Base-by-base conservation (phyloP, 2,329 filamentous ascomycete genomes). In the Lachnellula suecica region DNA sequence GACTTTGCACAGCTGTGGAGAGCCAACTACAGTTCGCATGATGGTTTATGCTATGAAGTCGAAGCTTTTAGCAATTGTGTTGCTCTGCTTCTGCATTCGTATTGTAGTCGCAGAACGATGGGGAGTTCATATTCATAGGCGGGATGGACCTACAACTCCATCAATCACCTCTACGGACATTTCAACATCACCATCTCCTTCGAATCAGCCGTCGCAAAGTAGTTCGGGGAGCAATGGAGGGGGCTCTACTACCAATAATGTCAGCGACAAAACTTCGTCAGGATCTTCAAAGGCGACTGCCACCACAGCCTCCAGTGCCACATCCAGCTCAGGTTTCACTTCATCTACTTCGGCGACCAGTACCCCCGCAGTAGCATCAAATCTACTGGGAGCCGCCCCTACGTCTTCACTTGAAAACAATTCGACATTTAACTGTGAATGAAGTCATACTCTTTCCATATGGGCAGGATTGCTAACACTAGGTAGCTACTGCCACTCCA, bases 401-500 rank as follows among this genome's bases (percentile, higher is more conserved):
- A 57, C 63, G 6, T 50, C 52, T 19, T 15, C 40, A 4, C 7
- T n/a, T 24, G 5, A 49, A 15, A 59, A 59, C 22, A 43, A 53
- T 24, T 55, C 57, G 20, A 44, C 44, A 4, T 66, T 52, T 34
- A 66, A 63, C 51, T 61, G 63, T 65, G 56, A 35, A 56, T 52
- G 27, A 10, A 31, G n/a, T 31, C 22, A 17, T 13, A 4, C 27
- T 17, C 15, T 5, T 11, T 46, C 15, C 19, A 25, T 13, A 11
- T 25, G 15, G 34, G 25, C 19, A 44, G 24, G 6, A 41, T 20
- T 50, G 40, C 54, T 66, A 38, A 66, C 31, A n/a, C n/a, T 15
- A 11, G 25, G 40, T 46, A 68, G 65, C 58, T 31, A 65, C 64
- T 4, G 44, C 61, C 19, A 61, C 64, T 3, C 59, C 64, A 2